A percentile compares a stretch with the other conserved stretches of the same genome.
These are phyloP conservation scores for Hypericum androsaemum DNA, from an alignment of 345 rosid genomes.

Conservation along the genomic window DNA sequence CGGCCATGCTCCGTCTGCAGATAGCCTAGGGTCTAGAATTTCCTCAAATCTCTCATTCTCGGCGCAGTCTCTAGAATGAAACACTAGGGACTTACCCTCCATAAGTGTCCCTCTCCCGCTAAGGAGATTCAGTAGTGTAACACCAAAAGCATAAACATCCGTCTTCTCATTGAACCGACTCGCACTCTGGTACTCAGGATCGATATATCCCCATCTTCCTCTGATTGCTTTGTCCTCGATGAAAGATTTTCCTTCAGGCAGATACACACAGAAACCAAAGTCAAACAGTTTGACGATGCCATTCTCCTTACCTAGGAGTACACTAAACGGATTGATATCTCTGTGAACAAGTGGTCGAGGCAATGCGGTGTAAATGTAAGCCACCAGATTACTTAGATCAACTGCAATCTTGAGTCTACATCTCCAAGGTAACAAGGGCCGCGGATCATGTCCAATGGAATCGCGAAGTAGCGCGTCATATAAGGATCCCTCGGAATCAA, in stretches of 20 bases:
- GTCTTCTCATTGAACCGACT: no score
- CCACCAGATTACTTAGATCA: slow-evolving; percentile 9
- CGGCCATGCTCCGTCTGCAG: no score
- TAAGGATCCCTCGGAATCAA: not conserved
- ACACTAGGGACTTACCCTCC: no score
- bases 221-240: no score
- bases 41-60: no score
- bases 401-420: slow-evolving; percentile 12
- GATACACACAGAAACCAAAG: not conserved
- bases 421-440: slow-evolving; percentile 9
- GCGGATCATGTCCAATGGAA: not conserved
- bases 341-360: slow-evolving; percentile 2
- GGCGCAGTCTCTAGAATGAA: no score
- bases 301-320: slow-evolving; percentile 1
- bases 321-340: not conserved
- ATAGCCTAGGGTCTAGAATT: no score
- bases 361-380: slow-evolving; percentile 14
- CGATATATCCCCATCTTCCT: no score
- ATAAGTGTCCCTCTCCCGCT: no score
- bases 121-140: no score
- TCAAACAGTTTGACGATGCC: slow-evolving; percentile 2
- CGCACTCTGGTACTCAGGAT: no score
- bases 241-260: slow-evolving; percentile 1
- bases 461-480: not conserved
- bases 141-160: no score